Evolutionary conservation across 306 rosid genomes (phyloP).

Genomic region (Fragaria ananassa): DNA sequence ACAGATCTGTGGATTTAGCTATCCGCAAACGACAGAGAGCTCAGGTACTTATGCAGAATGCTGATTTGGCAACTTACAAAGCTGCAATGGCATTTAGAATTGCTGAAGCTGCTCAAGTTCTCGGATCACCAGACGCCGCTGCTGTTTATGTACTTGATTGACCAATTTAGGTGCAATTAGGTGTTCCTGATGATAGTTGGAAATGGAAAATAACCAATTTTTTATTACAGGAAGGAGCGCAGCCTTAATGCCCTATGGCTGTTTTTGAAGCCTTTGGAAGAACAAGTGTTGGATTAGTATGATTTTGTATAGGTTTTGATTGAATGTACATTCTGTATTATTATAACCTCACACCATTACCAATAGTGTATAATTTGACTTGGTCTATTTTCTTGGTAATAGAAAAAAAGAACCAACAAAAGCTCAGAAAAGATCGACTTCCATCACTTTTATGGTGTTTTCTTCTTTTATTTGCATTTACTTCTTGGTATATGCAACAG

Average conservation of each 20-base stretch:
- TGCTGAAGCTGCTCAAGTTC: constrained; percentile 54
- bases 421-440: constrained; percentile 2
- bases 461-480: background rate
- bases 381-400: constrained; percentile 30
- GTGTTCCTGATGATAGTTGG: constrained; percentile 17
- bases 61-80: constrained; percentile 64
- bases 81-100: constrained; percentile 52
- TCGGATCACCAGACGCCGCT: constrained; percentile 33
- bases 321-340: constrained; percentile 60
- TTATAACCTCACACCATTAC: constrained; percentile 38
- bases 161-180: constrained; percentile 25
- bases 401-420: background rate
- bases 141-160: constrained; percentile 52
- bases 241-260: constrained; percentile 25
- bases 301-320: constrained; percentile 65
- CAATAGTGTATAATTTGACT: constrained; percentile 41
- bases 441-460: background rate
- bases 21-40: constrained; percentile 57
- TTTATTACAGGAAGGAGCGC: constrained; percentile 18
- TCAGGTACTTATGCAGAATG: constrained; percentile 55
- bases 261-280: constrained; percentile 27
- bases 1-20: constrained; percentile 43
- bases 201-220: constrained; percentile 27
- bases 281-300: constrained; percentile 29
- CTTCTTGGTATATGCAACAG: background rate